phyloP scores from a whole-genome alignment of 2,329 filamentous ascomycete genomes.

The Raffaelea deltoideospora region DNA sequence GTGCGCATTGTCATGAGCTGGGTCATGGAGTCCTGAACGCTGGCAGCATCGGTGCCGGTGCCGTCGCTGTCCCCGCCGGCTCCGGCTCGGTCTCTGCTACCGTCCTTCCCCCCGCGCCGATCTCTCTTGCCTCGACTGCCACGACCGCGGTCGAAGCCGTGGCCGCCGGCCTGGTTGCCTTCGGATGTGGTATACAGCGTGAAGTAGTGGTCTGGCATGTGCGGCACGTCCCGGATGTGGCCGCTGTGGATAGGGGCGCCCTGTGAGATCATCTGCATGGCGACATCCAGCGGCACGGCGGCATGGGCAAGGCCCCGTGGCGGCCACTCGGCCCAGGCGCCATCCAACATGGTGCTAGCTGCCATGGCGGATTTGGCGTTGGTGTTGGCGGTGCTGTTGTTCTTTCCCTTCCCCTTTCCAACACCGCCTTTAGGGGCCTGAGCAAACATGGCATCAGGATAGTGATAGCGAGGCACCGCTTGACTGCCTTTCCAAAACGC shows the following conservation, averaged over 20 bases:
- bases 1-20: conserved; percentile 42
- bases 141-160: conserved; percentile 1
- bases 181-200: conserved; percentile 31
- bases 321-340: conserved; percentile 39
- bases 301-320: conserved; percentile 34
- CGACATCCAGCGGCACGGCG: conserved; percentile 36
- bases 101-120: neutral
- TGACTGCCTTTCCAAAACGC: too few species aligned
- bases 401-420: too few species aligned
- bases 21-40: conserved; percentile 39
- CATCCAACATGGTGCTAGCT: too few species aligned
- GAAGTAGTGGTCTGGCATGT: conserved; percentile 39
- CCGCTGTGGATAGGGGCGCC: conserved; percentile 43
- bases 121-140: neutral
- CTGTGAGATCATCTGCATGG: conserved; percentile 40
- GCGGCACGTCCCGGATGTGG: conserved; percentile 35
- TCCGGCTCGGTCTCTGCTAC: conserved; percentile 11
- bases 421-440: too few species aligned
- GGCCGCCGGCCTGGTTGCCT: neutral
- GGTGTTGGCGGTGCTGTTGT: too few species aligned
- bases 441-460: too few species aligned
- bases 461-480: too few species aligned
- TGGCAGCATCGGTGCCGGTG: conserved; percentile 25
- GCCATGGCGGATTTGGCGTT: conserved; percentile 4
- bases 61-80: conserved; percentile 20